Percentiles rank a stretch among this genome's conserved stretches.
phyloP scores from a whole-genome alignment of 441 rosid genomes.

The Metrosideros polymorpha region DNA sequence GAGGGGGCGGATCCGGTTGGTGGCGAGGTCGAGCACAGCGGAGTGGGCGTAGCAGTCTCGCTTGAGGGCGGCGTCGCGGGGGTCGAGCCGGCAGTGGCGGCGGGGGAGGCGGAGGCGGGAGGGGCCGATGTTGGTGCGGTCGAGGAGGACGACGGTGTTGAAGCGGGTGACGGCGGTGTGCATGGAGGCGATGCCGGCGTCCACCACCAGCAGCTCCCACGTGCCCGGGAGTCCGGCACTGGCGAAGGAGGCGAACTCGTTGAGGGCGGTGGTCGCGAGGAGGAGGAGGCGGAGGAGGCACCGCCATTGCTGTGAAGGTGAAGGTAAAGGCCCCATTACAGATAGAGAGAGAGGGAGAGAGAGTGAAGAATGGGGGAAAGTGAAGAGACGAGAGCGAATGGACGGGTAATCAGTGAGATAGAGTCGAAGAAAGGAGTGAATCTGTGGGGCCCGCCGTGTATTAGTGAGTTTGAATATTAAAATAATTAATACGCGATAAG shows the following conservation, averaged over 20 bases:
- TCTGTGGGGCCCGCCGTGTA: not conserved
- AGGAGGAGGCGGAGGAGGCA: not conserved
- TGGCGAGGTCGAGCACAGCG: slow-evolving; percentile 30
- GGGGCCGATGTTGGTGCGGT: slow-evolving; percentile 60
- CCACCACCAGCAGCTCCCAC: slow-evolving; percentile 42
- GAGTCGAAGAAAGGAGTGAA: not conserved
- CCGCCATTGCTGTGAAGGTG: not conserved
- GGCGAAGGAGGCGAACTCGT: not conserved
- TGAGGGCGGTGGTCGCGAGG: not conserved
- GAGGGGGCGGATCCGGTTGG: slow-evolving; percentile 39
- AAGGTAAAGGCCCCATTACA: not conserved
- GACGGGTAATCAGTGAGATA: not conserved
- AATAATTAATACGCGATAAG: not conserved
- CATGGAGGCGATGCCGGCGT: slow-evolving; percentile 68
- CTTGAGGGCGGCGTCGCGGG: slow-evolving; percentile 32
- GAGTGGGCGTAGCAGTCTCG: slow-evolving; percentile 66
- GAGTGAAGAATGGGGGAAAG: not conserved
- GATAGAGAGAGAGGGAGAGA: too few relatives aligned
- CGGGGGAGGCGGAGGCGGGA: slow-evolving; percentile 26
- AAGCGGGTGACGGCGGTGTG: slow-evolving; percentile 71
- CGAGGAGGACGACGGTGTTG: slow-evolving; percentile 58
- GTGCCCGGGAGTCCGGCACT: slow-evolving; percentile 63
- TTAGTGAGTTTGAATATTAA: not conserved
- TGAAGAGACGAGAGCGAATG: slow-evolving; percentile 2
- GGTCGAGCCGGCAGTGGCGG: slow-evolving; percentile 45